Conservation (phyloP, 2,329 filamentous ascomycete genomes). For the Elsinoe arachidis region DNA sequence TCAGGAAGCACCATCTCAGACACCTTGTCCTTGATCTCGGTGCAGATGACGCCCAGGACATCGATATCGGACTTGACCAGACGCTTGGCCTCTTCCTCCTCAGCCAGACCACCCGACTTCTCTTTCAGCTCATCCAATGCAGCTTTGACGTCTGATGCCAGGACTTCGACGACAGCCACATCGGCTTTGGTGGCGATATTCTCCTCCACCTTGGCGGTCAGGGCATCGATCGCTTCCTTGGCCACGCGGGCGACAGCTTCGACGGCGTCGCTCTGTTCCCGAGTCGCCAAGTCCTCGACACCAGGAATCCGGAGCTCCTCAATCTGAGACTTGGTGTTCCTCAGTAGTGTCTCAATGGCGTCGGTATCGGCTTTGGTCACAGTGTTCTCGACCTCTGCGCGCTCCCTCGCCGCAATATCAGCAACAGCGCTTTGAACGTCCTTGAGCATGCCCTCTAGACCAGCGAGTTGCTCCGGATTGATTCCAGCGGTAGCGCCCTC, state of each 20-base stretch:
- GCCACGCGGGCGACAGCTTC: conserved; percentile 67
- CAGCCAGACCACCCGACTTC: conserved; percentile 19
- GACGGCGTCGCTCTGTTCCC: conserved; percentile 51
- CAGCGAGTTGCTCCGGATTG: conserved; percentile 45
- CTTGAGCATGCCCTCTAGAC: conserved; percentile 39
- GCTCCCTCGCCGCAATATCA: conserved; percentile 38
- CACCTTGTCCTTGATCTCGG: conserved; percentile 75
- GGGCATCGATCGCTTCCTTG: conserved; percentile 59
- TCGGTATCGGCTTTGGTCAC: conserved; percentile 77
- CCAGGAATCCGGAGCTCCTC: conserved; percentile 65
- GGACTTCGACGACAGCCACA: conserved; percentile 63
- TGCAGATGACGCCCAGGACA: conserved; percentile 66
- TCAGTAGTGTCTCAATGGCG: conserved; percentile 80
- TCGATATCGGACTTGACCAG: conserved; percentile 77
- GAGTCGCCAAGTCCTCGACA: conserved; percentile 58
- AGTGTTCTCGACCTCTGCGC: conserved; percentile 39
- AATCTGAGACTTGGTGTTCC: conserved; percentile 79
- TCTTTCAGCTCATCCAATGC: conserved; percentile 60
- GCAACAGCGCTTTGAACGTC: conserved; percentile 55
- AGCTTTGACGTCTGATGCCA: conserved; percentile 68
- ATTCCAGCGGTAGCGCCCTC: conserved; percentile 25
- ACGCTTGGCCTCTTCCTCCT: conserved; percentile 33
- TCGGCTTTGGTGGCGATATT: conserved; percentile 70
- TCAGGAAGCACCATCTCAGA: conserved; percentile 66
- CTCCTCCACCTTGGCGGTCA: conserved; percentile 59